These are phyloP conservation scores for Aquanectria penicillioides DNA, from an alignment of 2,329 filamentous ascomycete genomes.

Conservation along the genomic window DNA sequence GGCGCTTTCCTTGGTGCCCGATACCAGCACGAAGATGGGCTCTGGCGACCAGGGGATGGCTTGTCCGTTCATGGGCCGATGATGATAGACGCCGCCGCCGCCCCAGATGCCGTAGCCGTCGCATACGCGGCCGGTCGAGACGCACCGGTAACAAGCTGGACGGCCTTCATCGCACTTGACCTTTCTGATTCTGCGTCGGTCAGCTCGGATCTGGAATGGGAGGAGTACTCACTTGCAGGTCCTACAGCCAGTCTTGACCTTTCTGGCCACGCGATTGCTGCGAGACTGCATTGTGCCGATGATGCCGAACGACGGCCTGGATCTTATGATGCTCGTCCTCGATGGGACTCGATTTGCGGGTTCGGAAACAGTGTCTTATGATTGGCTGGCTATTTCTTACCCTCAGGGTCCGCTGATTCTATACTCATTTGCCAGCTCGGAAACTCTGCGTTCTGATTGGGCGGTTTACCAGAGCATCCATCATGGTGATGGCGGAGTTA, in stretches of 20 bases:
- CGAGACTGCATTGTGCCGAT: neutral
- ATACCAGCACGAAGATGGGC: neutral
- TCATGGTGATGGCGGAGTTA: neutral
- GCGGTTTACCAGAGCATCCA: neutral
- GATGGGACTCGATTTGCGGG: conserved; percentile 22
- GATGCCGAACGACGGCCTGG: too few relatives aligned
- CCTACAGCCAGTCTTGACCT: conserved; percentile 37
- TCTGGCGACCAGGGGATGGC: conserved; percentile 1
- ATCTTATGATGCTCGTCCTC: too few relatives aligned
- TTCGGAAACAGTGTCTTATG: conserved; percentile 33
- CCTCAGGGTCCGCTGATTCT: neutral
- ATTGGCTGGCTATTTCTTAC: too few relatives aligned
- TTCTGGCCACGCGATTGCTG: neutral
- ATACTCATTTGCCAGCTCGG: conserved; percentile 32
- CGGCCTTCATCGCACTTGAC: conserved; percentile 47
- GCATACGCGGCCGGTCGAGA: conserved; percentile 37
- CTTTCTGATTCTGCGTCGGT: conserved; percentile 36
- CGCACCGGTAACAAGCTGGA: conserved; percentile 42
- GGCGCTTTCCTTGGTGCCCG: conserved; percentile 23
- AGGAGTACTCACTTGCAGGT: conserved; percentile 38
- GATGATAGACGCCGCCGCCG: conserved; percentile 3
- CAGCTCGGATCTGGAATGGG: neutral
- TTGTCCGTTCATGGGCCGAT: neutral
- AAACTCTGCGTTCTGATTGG: conserved; percentile 34
- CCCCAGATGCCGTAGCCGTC: conserved; percentile 46